Percentiles rank a stretch among this genome's conserved stretches.
Evolutionary conservation across 768 basidiomycete genomes (phyloP).

Genomic region (Mycena galericulata): DNA sequence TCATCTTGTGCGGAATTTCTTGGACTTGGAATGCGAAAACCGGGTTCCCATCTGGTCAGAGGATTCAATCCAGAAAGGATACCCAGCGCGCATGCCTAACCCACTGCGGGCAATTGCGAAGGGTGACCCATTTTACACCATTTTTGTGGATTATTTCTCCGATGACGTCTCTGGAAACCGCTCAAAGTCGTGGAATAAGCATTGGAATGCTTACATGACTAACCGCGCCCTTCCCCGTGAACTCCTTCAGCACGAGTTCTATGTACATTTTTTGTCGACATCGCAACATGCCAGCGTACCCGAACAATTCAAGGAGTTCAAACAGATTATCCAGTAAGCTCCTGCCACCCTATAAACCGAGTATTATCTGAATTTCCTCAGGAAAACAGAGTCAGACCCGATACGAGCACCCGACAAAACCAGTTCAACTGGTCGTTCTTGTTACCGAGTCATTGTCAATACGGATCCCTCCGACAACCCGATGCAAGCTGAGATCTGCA

Average conservation of each 20-base stretch:
- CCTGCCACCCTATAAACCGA: background rate
- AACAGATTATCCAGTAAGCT: slow-evolving; percentile 30
- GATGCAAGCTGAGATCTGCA: slow-evolving; percentile 40
- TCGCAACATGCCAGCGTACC: slow-evolving; percentile 41
- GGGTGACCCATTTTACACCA: slow-evolving; percentile 8
- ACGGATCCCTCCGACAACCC: slow-evolving; percentile 40
- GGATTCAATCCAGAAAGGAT: background rate
- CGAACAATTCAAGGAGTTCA: slow-evolving; percentile 41
- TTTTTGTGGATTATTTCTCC: slow-evolving; percentile 18
- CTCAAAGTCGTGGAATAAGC: slow-evolving; percentile 46
- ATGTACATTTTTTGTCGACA: slow-evolving; percentile 40
- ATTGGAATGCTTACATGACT: slow-evolving; percentile 40
- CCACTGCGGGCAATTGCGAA: slow-evolving; percentile 9
- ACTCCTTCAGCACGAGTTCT: slow-evolving; percentile 41
- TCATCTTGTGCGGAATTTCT: slow-evolving; percentile 12
- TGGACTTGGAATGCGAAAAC: slow-evolving; percentile 5
- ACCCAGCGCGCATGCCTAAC: slow-evolving; percentile 25
- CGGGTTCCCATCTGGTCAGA: slow-evolving; percentile 9
- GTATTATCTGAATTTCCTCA: background rate
- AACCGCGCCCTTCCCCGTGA: slow-evolving; percentile 37
- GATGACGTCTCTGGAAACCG: slow-evolving; percentile 48
- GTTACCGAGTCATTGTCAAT: slow-evolving; percentile 14
- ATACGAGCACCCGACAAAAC: slow-evolving; percentile 26
- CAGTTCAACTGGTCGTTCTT: slow-evolving; percentile 26
- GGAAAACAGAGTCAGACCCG: slow-evolving; percentile 16